Conservation (phyloP, 176 grass and related monocot genomes). For the Urochloa ruziziensis region DNA sequence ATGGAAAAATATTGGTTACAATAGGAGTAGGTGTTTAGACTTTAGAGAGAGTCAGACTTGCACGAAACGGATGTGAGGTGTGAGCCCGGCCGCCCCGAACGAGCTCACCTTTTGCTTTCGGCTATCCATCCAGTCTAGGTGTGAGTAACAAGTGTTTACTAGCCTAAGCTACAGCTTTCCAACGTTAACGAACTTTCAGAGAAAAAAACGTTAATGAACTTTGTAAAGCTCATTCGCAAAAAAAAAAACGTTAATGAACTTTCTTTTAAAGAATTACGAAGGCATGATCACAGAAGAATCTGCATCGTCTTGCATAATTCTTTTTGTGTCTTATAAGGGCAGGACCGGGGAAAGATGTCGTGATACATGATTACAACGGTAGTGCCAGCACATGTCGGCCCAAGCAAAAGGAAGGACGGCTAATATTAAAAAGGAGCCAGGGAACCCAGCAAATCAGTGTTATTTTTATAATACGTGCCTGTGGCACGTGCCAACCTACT, state of each 20-base stretch:
- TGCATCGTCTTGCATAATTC: neutral
- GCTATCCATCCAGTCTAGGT: slow-evolving; percentile 10
- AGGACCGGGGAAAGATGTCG: neutral
- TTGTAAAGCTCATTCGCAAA: neutral
- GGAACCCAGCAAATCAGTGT: neutral
- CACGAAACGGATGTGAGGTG: neutral
- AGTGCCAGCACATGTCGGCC: slow-evolving; percentile 33
- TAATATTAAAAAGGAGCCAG: neutral
- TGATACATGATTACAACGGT: slow-evolving; percentile 28
- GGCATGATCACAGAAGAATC: slow-evolving; percentile 24
- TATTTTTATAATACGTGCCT: no score
- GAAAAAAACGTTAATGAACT: no score
- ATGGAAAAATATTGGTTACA: no score
- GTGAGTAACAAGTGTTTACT: neutral
- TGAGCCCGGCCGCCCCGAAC: neutral
- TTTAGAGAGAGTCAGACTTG: neutral
- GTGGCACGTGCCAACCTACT: neutral
- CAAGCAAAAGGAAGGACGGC: neutral
- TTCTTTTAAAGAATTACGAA: neutral
- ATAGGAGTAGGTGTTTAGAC: no score
- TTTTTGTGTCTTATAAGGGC: neutral
- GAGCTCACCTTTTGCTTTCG: slow-evolving; percentile 34
- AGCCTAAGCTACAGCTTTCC: neutral
- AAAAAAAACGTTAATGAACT: no score
- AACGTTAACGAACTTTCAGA: neutral